phyloP scores from a whole-genome alignment of 1,284 basidiomycete species.

The Naganishia sp. region DNA sequence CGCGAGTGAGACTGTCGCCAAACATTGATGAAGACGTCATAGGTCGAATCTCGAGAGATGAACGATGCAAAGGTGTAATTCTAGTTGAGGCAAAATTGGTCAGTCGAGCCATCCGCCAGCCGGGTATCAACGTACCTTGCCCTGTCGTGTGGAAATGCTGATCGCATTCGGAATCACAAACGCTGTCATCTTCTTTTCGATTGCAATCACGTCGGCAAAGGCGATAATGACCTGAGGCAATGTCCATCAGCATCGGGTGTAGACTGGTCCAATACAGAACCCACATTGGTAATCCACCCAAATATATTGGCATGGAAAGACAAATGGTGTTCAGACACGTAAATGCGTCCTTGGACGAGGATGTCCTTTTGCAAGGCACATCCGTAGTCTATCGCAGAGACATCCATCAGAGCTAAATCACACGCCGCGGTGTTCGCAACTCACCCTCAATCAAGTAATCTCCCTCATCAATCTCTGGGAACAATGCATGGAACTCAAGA shows the following conservation, averaged over 20 bases:
- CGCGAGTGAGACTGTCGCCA: conserved; percentile 89
- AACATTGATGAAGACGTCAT: conserved; percentile 93
- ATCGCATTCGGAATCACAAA: conserved; percentile 99
- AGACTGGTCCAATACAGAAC: conserved; percentile 47
- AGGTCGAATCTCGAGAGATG: conserved; percentile 92
- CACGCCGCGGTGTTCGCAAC: conserved; percentile 33
- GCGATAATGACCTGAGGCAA: conserved; percentile 75
- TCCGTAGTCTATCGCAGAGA: conserved; percentile 77
- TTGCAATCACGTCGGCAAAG: conserved; percentile 81
- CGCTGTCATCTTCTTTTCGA: conserved; percentile 98
- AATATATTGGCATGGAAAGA: conserved; percentile 99
- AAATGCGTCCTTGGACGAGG: conserved; percentile 90
- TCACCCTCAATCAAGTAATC: conserved; percentile 97
- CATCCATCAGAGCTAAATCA: not conserved
- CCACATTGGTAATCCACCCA: conserved; percentile 94
- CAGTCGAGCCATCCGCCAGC: not conserved
- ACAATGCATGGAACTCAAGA: conserved; percentile 92
- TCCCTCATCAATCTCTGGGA: conserved; percentile 83
- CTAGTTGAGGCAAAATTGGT: conserved; percentile 37
- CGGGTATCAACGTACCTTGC: conserved; percentile 48
- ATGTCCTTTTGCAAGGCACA: conserved; percentile 96
- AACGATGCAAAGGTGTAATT: conserved; percentile 96
- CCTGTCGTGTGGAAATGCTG: conserved; percentile 76
- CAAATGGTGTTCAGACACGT: conserved; percentile 96
- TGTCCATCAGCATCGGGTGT: not conserved